Base-by-base conservation (phyloP, 1,284 basidiomycete genomes). In the Dichomitus squalens region DNA sequence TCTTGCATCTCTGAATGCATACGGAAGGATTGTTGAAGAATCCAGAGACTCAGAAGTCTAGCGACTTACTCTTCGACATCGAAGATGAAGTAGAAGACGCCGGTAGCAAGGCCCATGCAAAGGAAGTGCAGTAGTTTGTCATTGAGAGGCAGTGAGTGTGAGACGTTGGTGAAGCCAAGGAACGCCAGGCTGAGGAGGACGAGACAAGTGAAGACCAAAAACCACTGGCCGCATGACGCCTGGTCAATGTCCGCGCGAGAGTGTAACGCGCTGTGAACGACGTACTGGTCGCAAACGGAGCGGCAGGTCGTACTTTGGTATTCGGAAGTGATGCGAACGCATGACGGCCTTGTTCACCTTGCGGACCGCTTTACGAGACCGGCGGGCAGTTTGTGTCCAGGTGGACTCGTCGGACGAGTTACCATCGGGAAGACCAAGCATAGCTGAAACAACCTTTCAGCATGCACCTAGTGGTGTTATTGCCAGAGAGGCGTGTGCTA, bases 41-140 rank as follows among this genome's bases (percentile, higher is more conserved):
- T 20, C 23, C 50, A 21, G 6, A 39, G 49, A 11, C 49, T 25
- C 25, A 55, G 44, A 47, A 21, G 44, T 47, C 18, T 47, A 29
- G 23, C 12, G 20, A 75, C 87, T 68, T 66, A 91, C 86, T 95
- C 92, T 62, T 95, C 92, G 11, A 95, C 87, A 64, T 93, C 92
- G 58, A 92, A 85, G 48, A 95, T 92, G 67, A 92, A 90, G 72
- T 93, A 96, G 73, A 95, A 95, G 6, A 93, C 81, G 5, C 76
- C 85, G 0, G 93, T 94, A 0, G 93, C 91, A 29, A 90, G 60
- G 58, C 79, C 79, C 64, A 96, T 88, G 71, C 91, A 93, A 21
- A 92, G 67, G 69, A 96, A 94, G 68, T 93, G 94, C 27, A 95
- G 74, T 12, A 95, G 67, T 74, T 95, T 94, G 82, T 92, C 90